Evolutionary conservation across 2,329 filamentous ascomycete species (phyloP).

Genomic region (Cladosporium sp.): DNA sequence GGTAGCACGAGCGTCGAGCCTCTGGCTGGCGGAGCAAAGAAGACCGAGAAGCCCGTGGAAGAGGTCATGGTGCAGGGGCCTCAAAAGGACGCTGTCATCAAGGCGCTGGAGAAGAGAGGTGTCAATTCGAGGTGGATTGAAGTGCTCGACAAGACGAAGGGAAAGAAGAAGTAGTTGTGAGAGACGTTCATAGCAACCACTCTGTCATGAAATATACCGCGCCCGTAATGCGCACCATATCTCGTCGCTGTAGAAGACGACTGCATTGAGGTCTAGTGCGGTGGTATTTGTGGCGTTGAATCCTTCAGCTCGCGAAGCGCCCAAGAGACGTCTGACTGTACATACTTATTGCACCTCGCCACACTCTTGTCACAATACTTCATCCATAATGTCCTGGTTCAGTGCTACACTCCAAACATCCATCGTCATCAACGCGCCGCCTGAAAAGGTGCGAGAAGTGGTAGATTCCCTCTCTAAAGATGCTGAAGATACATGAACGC

Average conservation of each 20-base stretch:
- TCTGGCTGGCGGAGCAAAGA: slow-evolving; percentile 60
- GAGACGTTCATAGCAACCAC: background rate
- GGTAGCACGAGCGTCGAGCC: slow-evolving; percentile 67
- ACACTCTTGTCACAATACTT: background rate
- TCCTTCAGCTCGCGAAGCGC: background rate
- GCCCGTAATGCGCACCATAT: background rate
- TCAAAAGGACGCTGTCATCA: slow-evolving; percentile 62
- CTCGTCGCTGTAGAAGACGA: background rate
- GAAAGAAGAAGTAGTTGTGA: slow-evolving; percentile 46
- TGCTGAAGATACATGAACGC: background rate
- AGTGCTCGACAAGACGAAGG: slow-evolving; percentile 68
- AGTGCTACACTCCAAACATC: slow-evolving; percentile 5
- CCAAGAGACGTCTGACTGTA: background rate
- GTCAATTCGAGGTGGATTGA: slow-evolving; percentile 63
- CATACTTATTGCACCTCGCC: background rate
- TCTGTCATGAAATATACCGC: background rate
- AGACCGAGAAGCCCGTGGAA: slow-evolving; percentile 64
- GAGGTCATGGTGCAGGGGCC: slow-evolving; percentile 70
- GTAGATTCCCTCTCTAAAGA: background rate
- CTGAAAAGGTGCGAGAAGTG: slow-evolving; percentile 13
- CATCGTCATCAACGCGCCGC: background rate
- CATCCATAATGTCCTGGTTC: background rate
- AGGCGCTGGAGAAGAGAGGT: slow-evolving; percentile 61
- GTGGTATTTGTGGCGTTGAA: background rate
- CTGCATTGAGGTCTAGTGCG: background rate